Evolutionary conservation across 805 yeast species (phyloP), one percentile per base, ranked within the genome.

Genomic region (Ogataea ganodermae): DNA sequence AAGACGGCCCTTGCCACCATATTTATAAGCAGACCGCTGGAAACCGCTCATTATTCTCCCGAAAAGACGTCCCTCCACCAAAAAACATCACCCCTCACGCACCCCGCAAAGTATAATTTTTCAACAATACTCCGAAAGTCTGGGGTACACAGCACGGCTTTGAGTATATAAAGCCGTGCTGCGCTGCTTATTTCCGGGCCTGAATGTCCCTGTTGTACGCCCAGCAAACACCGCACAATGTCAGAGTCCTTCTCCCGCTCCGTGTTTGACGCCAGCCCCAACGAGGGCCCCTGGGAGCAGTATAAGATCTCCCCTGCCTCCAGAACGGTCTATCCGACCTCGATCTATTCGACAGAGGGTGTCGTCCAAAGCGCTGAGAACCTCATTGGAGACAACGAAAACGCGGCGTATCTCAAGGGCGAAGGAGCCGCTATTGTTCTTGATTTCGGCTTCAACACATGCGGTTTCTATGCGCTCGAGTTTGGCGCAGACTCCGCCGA

Each of bases 381-480:
- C 22, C 32, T 38, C 14, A 13, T 38, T 7, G 42, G 42, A 3
- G 17, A 38, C 32, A 38, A 38, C 32, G 42, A 38, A 3, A 38
- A 38, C 31, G 12, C 12, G n/a, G 17, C 42, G 3, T 18, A 17
- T 13, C 23, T 38, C 2, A 26, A 38, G 16, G 42, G 42, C 9
- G 24, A 38, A 24, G 42, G 42, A 7, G 16, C 42, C 3, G 42
- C 42, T 3, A 22, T 38, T 7, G 42, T 27, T 6, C 42, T 38
- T 7, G 42, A 38, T n/a, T 38, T 38, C 18, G 42, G 42, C 10
- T 38, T 38, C 31, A 38, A 38, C 22, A 38, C 42, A 8, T 38
- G 42, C 23, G 42, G 42, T n/a, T 26, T 38, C 23, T 38, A 38
- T 12, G 27, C 42, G 9, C 10, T 38, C 12, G 42, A 38, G 32